These are phyloP conservation scores for Wickerhamiella occidentalis DNA, from an alignment of 805 yeast species.

Conservation along the genomic window DNA sequence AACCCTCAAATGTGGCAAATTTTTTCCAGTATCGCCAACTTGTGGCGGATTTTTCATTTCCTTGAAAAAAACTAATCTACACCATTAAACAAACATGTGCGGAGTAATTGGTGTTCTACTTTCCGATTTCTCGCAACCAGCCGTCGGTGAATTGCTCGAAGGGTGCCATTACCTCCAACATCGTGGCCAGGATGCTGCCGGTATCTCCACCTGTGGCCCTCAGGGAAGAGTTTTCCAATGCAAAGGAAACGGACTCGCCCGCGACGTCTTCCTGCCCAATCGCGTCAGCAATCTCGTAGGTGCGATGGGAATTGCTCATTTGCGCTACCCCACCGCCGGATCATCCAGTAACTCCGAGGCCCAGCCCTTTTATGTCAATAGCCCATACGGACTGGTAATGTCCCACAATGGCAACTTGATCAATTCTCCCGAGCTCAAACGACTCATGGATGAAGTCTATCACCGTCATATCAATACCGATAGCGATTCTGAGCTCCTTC, in stretches of 20 bases:
- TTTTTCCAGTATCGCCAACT: not conserved
- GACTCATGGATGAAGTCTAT: slow-evolving; percentile 79
- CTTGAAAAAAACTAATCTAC: too few species aligned
- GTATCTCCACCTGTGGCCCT: slow-evolving; percentile 89
- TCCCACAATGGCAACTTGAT: slow-evolving; percentile 94
- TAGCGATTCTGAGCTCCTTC: slow-evolving; percentile 81
- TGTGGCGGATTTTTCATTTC: not conserved
- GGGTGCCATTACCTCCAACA: slow-evolving; percentile 90
- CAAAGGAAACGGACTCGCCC: slow-evolving; percentile 97
- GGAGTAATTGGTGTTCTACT: slow-evolving; percentile 83
- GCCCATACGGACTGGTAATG: slow-evolving; percentile 86
- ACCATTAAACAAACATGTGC: too few species aligned
- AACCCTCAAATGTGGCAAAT: not conserved
- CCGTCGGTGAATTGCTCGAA: slow-evolving; percentile 83
- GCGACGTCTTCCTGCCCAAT: slow-evolving; percentile 83
- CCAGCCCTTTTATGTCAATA: slow-evolving; percentile 94
- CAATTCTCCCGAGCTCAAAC: slow-evolving; percentile 63
- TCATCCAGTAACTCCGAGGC: slow-evolving; percentile 93
- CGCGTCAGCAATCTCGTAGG: slow-evolving; percentile 76
- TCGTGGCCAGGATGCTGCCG: slow-evolving; percentile 99
- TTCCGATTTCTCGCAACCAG: slow-evolving; percentile 59
- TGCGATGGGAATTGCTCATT: slow-evolving; percentile 87
- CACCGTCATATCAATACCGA: slow-evolving; percentile 98
- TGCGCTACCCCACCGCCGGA: slow-evolving; percentile 97
- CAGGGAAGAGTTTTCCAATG: slow-evolving; percentile 93